phyloP scores from a whole-genome alignment of 192 early-diverging fungal species.

The Phlyctochytrium planicorne region DNA sequence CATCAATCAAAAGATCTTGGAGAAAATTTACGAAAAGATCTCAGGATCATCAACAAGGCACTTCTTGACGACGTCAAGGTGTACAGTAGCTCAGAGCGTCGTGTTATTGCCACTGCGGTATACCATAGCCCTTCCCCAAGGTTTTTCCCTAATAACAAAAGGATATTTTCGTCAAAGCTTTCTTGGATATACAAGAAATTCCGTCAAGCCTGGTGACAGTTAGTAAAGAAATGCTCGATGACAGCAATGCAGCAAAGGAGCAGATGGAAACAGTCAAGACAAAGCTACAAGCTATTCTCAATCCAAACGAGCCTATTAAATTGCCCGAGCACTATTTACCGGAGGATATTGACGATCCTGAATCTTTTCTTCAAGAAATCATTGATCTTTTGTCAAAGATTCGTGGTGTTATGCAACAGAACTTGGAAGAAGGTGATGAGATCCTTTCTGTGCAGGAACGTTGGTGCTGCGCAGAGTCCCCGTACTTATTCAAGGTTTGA shows the following conservation, averaged over 20 bases:
- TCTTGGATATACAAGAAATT: slow-evolving; percentile 60
- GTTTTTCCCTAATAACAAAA: slow-evolving; percentile 2
- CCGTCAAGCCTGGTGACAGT: slow-evolving; percentile 65
- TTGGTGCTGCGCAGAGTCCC: slow-evolving; percentile 92
- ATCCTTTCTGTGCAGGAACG: slow-evolving; percentile 63
- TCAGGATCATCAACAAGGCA: slow-evolving; percentile 82
- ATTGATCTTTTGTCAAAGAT: slow-evolving; percentile 67
- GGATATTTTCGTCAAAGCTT: slow-evolving; percentile 63
- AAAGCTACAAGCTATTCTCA: slow-evolving; percentile 69
- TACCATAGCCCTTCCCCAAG: no score
- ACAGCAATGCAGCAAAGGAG: slow-evolving; percentile 91
- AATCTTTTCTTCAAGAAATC: slow-evolving; percentile 58
- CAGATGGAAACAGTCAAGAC: slow-evolving; percentile 86
- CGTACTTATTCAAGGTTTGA: slow-evolving; percentile 69
- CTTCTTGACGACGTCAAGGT: slow-evolving; percentile 85
- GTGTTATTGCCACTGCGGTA: slow-evolving; percentile 79
- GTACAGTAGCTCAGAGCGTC: slow-evolving; percentile 80
- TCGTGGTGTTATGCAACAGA: slow-evolving; percentile 74
- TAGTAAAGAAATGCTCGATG: slow-evolving; percentile 91
- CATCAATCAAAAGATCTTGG: slow-evolving; percentile 90
- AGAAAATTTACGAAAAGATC: slow-evolving; percentile 88
- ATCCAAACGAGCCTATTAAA: slow-evolving; percentile 36
- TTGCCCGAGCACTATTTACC: slow-evolving; percentile 27
- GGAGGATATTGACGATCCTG: slow-evolving; percentile 26
- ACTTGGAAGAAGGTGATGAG: slow-evolving; percentile 63